phyloP scores from a whole-genome alignment of 768 basidiomycete genomes.

The Pisolithus albus region DNA sequence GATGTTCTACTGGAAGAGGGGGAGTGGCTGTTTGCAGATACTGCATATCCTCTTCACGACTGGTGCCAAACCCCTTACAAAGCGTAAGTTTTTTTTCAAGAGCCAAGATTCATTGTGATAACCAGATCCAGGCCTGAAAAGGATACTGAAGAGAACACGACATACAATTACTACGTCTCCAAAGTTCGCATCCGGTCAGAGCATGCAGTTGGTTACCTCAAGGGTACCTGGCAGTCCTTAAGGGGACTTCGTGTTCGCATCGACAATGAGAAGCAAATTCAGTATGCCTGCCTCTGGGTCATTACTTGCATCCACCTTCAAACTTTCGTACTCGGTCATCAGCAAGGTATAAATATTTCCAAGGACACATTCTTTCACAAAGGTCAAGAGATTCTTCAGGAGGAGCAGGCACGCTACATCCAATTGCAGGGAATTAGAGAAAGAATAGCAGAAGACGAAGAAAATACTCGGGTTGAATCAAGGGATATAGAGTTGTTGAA shows the following conservation, averaged over 20 bases:
- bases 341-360: too few relatives aligned
- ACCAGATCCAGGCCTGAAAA: conserved; percentile 4
- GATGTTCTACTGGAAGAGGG: background rate
- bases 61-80: conserved; percentile 29
- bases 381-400: too few relatives aligned
- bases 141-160: background rate
- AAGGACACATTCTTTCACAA: too few relatives aligned
- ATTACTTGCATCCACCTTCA: conserved; percentile 7
- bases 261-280: conserved; percentile 4
- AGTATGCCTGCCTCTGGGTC: conserved; percentile 11
- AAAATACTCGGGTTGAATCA: too few relatives aligned
- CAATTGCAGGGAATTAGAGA: too few relatives aligned
- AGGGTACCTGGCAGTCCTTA: conserved; percentile 24
- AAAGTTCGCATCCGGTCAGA: conserved; percentile 27
- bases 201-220: conserved; percentile 35
- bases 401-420: too few relatives aligned
- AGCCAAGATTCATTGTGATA: background rate
- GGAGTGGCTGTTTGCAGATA: conserved; percentile 35
- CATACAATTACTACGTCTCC: conserved; percentile 31
- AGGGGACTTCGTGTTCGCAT: conserved; percentile 8
- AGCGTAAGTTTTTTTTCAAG: conserved; percentile 4
- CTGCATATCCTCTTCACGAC: conserved; percentile 30
- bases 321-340: too few relatives aligned
- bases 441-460: too few relatives aligned
- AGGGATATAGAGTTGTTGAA: too few relatives aligned